Conservation (phyloP, 768 basidiomycete species). For the Phlegmacium glaucopus region DNA sequence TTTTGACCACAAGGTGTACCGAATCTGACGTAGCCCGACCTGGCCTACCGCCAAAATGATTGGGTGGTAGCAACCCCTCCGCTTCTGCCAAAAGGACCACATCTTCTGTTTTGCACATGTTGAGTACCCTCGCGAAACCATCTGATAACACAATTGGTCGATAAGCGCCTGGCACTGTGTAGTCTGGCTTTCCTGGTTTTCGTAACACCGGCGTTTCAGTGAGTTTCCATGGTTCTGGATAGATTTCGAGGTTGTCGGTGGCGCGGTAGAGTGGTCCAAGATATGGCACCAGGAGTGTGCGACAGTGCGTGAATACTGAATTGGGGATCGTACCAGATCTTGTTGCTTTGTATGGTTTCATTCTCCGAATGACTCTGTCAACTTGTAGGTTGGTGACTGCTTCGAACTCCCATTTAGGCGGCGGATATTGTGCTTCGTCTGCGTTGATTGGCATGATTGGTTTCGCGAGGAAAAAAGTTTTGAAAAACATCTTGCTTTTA, state of each 20-base stretch:
- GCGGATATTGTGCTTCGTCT: no score
- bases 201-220: slow-evolving; percentile 26
- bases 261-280: slow-evolving; percentile 28
- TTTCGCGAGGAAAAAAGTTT: no score
- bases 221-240: slow-evolving; percentile 25
- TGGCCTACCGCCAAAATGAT: slow-evolving; percentile 27
- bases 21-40: slow-evolving; percentile 26
- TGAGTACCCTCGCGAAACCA: slow-evolving; percentile 14
- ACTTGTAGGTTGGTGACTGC: no score
- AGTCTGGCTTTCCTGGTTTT: slow-evolving; percentile 32
- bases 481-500: no score
- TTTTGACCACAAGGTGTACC: slow-evolving; percentile 25
- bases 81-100: slow-evolving; percentile 9
- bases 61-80: slow-evolving; percentile 11
- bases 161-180: slow-evolving; percentile 27
- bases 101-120: slow-evolving; percentile 14
- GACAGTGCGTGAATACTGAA: slow-evolving; percentile 19
- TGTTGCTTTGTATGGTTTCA: slow-evolving; percentile 11
- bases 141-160: slow-evolving; percentile 30
- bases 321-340: slow-evolving; percentile 6
- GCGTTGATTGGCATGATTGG: no score
- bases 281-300: slow-evolving; percentile 18
- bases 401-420: no score
- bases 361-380: no score
- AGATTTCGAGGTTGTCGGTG: slow-evolving; percentile 18